Conservation (phyloP, 2,329 filamentous ascomycete genomes). For the Colletotrichum filicis region DNA sequence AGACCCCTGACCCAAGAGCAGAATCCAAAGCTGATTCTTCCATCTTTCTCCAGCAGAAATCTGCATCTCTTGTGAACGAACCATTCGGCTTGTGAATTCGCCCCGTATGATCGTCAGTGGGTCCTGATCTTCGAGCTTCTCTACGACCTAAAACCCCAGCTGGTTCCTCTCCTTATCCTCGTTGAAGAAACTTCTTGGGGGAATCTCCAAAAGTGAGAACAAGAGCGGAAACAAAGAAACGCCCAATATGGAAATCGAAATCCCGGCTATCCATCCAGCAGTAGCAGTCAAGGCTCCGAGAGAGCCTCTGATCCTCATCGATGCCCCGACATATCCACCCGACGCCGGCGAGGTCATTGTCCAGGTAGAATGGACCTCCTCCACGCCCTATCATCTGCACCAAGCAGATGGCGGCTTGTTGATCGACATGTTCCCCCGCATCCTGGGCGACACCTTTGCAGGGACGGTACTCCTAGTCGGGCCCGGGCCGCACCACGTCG, state of each 20-base stretch:
- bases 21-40: constrained; percentile 14
- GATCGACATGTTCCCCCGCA: constrained; percentile 57
- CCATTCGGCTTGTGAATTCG: background rate
- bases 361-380: constrained; percentile 67
- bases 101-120: constrained; percentile 1
- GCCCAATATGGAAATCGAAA: constrained; percentile 28
- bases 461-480: constrained; percentile 65
- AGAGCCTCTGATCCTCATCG: constrained; percentile 39
- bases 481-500: constrained; percentile 39
- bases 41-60: background rate
- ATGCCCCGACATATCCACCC: constrained; percentile 45
- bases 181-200: background rate
- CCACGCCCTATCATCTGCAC: constrained; percentile 71
- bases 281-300: constrained; percentile 39
- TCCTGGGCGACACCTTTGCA: constrained; percentile 62
- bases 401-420: constrained; percentile 69
- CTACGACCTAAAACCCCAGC: background rate
- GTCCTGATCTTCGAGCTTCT: background rate
- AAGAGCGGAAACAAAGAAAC: background rate
- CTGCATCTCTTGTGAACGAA: background rate
- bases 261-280: constrained; percentile 41
- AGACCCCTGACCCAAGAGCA: constrained; percentile 12
- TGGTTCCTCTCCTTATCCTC: background rate
- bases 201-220: background rate
- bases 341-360: constrained; percentile 61